Base-by-base conservation (phyloP, 2,329 filamentous ascomycete genomes). In the Xylariaceae sp. region DNA sequence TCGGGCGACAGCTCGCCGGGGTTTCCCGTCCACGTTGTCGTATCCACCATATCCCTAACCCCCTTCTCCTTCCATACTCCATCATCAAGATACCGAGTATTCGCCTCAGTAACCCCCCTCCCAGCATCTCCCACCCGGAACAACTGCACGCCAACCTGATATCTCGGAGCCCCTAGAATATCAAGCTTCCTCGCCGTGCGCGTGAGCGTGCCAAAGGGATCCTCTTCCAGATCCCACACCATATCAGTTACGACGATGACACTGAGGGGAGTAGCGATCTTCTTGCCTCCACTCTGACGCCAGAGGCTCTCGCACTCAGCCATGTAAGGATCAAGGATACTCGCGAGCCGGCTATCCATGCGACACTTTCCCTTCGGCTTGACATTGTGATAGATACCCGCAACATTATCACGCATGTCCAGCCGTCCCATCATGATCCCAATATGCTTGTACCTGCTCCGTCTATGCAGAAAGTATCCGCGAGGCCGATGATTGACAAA, bases 161-260 rank as follows among this genome's bases (percentile, higher is more conserved):
- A 87, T 0, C 82, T 78, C 8, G 82, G 80, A 1, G 85, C 87
- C 1, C 82, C 77, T 3, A 83, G 70, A 59, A 76, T 75, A 64
- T 88, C 82, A 8, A 92, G 76, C 66, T 80, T 82, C 73, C 79
- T 80, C 0, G 87, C 88, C 0, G 80, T 79, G 1, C 87, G 84
- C 5, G 34, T 44, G 8, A 62, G 6, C 2, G 53, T 39, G 5
- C 37, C 37, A 7, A 60, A 56, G 8, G 4, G 6, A 6, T 48
- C 42, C 0, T 85, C 80, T 61, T 89, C 85, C 66, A 90, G 86
- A 3, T 78, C 82, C 0, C 87, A 83, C 37, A 78, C 81, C 10
- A 88, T 87, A 63, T 90, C 88, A 0, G 88, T 90, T 64, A 91
- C 85, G 15, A 88, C 83, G 64, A 92, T 90, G 68, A 91, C 79